These are phyloP conservation scores for Triglochin maritima DNA, from an alignment of 106 monocot species.

Conservation along the genomic window DNA sequence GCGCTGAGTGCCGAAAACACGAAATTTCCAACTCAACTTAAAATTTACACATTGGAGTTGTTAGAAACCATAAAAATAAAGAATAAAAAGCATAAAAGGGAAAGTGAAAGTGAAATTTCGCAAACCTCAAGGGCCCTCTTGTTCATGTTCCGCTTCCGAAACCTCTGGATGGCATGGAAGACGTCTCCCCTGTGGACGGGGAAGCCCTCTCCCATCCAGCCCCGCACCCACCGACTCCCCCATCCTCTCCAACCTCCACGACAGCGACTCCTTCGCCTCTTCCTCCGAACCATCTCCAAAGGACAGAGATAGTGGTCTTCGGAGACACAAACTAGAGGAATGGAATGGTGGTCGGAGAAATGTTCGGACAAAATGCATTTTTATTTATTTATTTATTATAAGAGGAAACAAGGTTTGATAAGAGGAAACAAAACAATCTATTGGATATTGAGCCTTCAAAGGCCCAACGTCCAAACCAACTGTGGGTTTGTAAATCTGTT, in stretches of 20 bases:
- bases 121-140: constrained; percentile 78
- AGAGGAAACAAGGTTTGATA: too few relatives aligned
- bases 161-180: constrained; percentile 79
- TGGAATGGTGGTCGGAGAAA: too few relatives aligned
- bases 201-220: constrained; percentile 84
- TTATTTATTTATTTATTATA: too few relatives aligned
- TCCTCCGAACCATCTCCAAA: not conserved
- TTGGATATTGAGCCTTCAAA: too few relatives aligned
- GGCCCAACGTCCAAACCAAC: too few relatives aligned
- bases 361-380: too few relatives aligned
- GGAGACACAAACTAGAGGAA: too few relatives aligned
- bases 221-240: constrained; percentile 44
- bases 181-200: constrained; percentile 57
- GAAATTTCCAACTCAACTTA: not conserved
- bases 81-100: not conserved
- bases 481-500: too few relatives aligned
- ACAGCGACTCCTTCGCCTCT: constrained; percentile 26
- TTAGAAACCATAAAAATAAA: not conserved
- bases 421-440: too few relatives aligned
- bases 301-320: too few relatives aligned
- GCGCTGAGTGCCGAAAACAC: too few relatives aligned
- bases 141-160: constrained; percentile 55
- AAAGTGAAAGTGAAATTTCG: not conserved
- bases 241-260: constrained; percentile 59
- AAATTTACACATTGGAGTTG: too few relatives aligned